Evolutionary conservation across 202 grass and related monocot genomes (phyloP).

Genomic region (Carex sylvatica): DNA sequence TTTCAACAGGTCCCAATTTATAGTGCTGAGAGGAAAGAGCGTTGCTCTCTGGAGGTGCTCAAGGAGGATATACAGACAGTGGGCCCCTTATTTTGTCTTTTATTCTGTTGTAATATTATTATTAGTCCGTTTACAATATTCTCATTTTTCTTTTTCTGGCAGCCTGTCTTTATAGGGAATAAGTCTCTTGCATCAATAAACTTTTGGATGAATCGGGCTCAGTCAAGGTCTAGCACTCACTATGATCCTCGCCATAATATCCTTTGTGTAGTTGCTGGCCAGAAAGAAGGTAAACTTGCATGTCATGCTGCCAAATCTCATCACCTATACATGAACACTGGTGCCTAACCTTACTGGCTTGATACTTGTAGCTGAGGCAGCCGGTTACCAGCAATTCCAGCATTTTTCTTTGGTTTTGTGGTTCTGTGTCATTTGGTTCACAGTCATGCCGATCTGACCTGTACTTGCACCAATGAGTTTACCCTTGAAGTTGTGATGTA

Average conservation of each 20-base stretch:
- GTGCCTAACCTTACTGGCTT: neutral
- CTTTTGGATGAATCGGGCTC: slow-evolving; percentile 93
- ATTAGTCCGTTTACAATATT: slow-evolving; percentile 21
- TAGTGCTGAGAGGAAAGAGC: slow-evolving; percentile 57
- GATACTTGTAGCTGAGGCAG: neutral
- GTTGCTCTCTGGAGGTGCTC: slow-evolving; percentile 45
- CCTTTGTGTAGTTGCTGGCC: slow-evolving; percentile 78
- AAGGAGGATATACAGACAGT: slow-evolving; percentile 79
- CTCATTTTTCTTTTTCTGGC: slow-evolving; percentile 30
- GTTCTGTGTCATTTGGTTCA: neutral
- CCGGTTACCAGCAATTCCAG: neutral
- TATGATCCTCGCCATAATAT: slow-evolving; percentile 97
- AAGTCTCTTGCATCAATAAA: slow-evolving; percentile 76
- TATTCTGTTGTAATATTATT: slow-evolving; percentile 18
- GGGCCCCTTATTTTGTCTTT: slow-evolving; percentile 6
- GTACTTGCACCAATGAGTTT: neutral
- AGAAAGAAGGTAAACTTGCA: slow-evolving; percentile 60
- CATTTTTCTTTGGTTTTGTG: neutral
- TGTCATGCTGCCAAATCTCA: neutral
- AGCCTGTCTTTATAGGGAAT: slow-evolving; percentile 67
- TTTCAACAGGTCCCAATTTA: slow-evolving; percentile 66
- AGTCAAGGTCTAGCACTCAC: slow-evolving; percentile 88
- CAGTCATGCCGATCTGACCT: neutral
- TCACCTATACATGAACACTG: neutral
- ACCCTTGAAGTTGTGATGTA: neutral